Conservation (phyloP, 768 basidiomycete genomes). For the Amyloporia xantha region DNA sequence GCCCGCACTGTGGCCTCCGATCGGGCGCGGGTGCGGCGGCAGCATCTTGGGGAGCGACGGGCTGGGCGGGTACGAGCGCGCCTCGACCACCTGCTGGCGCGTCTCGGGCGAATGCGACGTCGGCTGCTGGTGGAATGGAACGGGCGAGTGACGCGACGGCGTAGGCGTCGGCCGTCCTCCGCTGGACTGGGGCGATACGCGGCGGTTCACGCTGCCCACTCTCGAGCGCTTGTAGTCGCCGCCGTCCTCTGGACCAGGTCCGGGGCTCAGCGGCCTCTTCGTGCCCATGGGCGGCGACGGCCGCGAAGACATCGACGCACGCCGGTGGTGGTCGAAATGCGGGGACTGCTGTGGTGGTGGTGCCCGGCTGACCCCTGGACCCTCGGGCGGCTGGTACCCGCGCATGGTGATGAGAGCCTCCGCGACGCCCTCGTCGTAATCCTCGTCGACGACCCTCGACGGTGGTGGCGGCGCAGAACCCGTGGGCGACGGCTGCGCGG, state of each 20-base stretch:
- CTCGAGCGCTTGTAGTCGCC: constrained; percentile 58
- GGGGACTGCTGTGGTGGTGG: constrained; percentile 13
- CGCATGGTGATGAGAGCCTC: constrained; percentile 60
- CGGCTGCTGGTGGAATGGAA: constrained; percentile 68
- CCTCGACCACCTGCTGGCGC: constrained; percentile 41
- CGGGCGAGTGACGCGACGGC: constrained; percentile 61
- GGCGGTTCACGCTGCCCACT: constrained; percentile 36
- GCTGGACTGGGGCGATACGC: constrained; percentile 41
- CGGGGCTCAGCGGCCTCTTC: constrained; percentile 71
- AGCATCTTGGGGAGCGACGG: constrained; percentile 55
- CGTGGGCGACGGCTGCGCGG: constrained; percentile 68
- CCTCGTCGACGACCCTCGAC: constrained; percentile 75
- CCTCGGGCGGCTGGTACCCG: constrained; percentile 18
- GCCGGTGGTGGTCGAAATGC: constrained; percentile 12
- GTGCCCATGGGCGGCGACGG: constrained; percentile 47
- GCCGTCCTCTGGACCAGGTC: constrained; percentile 46
- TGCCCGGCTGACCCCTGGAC: constrained; percentile 8
- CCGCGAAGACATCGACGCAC: constrained; percentile 52
- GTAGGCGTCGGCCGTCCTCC: constrained; percentile 43
- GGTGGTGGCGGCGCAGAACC: constrained; percentile 53
- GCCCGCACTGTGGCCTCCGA: constrained; percentile 34
- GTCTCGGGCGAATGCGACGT: constrained; percentile 64
- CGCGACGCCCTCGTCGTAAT: constrained; percentile 91
- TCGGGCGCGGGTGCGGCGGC: constrained; percentile 70
- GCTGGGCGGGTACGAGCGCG: constrained; percentile 31